phyloP scores from a whole-genome alignment of 2,329 filamentous ascomycete species.

The Gnomoniopsis smithogilvyi region DNA sequence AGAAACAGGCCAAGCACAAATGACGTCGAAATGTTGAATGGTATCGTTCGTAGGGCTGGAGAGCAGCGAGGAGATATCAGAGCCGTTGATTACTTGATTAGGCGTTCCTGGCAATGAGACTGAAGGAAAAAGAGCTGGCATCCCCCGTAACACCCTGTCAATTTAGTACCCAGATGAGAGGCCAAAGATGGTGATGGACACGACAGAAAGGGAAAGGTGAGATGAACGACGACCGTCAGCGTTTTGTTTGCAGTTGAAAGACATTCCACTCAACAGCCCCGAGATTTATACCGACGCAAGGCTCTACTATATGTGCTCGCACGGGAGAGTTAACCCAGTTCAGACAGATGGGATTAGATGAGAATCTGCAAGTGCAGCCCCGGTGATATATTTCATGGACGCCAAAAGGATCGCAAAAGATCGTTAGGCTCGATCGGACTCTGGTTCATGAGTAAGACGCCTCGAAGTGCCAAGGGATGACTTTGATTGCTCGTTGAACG shows the following conservation, averaged over 20 bases:
- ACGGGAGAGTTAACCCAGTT: too few relatives aligned
- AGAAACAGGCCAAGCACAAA: constrained; percentile 55
- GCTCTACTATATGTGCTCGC: too few relatives aligned
- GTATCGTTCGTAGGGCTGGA: not conserved
- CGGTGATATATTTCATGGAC: too few relatives aligned
- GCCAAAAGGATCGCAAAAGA: too few relatives aligned
- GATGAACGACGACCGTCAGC: not conserved
- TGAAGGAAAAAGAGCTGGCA: not conserved
- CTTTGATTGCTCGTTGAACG: not conserved
- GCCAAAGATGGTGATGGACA: not conserved
- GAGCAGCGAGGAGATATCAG: not conserved
- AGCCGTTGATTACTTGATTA: not conserved
- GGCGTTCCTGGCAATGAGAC: not conserved
- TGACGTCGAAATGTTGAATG: constrained; percentile 32
- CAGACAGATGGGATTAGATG: not conserved
- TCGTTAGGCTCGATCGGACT: too few relatives aligned
- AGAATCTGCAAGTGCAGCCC: too few relatives aligned
- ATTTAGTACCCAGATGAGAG: not conserved
- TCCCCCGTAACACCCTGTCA: not conserved
- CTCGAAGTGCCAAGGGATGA: not conserved
- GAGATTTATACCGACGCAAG: too few relatives aligned
- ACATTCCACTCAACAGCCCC: too few relatives aligned
- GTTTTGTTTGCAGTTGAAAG: too few relatives aligned
- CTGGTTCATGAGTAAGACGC: too few relatives aligned
- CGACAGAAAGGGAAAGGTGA: not conserved